Evolutionary conservation across 352 stramenopile species (phyloP), one percentile per base, ranked within the genome.

Genomic region (Phytophthora parvispora): DNA sequence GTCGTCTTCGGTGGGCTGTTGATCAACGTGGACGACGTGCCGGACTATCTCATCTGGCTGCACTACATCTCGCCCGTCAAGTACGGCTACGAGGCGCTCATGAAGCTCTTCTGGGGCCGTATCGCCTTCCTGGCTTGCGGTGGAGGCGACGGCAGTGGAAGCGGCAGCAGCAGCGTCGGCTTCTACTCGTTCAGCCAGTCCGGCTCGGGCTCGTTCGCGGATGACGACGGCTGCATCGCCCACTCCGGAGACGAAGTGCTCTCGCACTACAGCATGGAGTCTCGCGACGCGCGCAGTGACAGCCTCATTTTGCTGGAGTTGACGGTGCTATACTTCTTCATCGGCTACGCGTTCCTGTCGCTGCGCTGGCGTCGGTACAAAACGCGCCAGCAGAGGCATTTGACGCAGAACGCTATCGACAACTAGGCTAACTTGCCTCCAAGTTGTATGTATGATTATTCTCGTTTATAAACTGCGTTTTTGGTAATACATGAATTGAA

Each of bases 41-140:
- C 75, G 16, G 65, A 81, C 67, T 88, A 84, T 61, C 60, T 88
- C 59, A 83, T 81, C 72, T 88, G 80, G 77, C 59, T 88, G 48
- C 73, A 84, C 61, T 88, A 88, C 64, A 79, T 86, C n/a, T 88
- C 80, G 25, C 78, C 78, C 0, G 50, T 88, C 4, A 86, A 80
- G 42, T 80, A 71, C 32, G 68, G 72, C 49, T 80, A 80, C 48
- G 75, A 83, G 24, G 57, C 75, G 0, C 5, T 80, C 42, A 83
- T 80, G 75, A 83, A 83, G 58, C 72, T 83, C 34, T 74, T 80
- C 45, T 83, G 75, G 75, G 64, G 56, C 15, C 72, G 61, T 5
- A 74, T 80, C 25, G 64, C 0, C 7, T 34, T 75, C 25, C 64
- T 83, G 15, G 50, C 50, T 27, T 77, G 75, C 25, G 64, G 62